Base-by-base conservation (phyloP, 2,329 filamentous ascomycete genomes). In the Colletotrichum orbiculare region DNA sequence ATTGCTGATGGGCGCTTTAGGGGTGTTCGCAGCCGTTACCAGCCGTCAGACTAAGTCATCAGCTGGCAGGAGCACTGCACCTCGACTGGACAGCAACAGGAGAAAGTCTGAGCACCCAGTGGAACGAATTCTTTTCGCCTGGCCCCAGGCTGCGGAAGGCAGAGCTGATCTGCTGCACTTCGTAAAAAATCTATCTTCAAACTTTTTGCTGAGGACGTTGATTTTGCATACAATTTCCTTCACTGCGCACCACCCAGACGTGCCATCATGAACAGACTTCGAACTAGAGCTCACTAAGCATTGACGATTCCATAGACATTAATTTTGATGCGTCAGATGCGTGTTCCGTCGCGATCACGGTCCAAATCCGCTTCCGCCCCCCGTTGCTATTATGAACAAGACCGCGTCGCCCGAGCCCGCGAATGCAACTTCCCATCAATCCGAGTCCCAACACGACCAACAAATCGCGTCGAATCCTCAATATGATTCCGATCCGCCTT, bases 251-350 rank as follows among this genome's bases (percentile, higher is more conserved):
- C 77, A 75, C 77, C 78, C 75, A 81, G 78, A 77, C 74, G 73
- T 77, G 80, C 83, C 81, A 83, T 75, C 80, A 87, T 86, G 83
- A 76, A 75, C 81, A 87, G 79, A 88, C 71, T 80, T 79, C 74
- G 76, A 76, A 74, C 79, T 72, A 73, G 76, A 73, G 80, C 75
- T 81, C 76, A 73, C 72, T 81, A 76, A 81, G 78, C 71, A 71
- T 69, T 70, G 78, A 80, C 76, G 72, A 77, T 80, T 83, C 76
- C 72, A 77, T 82, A 83, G 87, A 89, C 82, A 74, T 79, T 79
- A 76, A 78, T 87, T 86, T 85, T 75, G 76, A 73, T 76, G 65
- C 76, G 72, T 77, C 86, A 85, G 82, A 89, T 89, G 87, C 83
- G 76, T 79, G 75, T 79, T 80, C 81, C 82, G 80, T 79, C 76